A percentile compares a stretch with the other conserved stretches of the same genome.
phyloP scores from a whole-genome alignment of 2,329 filamentous ascomycete genomes.

The Madurella fahalii region DNA sequence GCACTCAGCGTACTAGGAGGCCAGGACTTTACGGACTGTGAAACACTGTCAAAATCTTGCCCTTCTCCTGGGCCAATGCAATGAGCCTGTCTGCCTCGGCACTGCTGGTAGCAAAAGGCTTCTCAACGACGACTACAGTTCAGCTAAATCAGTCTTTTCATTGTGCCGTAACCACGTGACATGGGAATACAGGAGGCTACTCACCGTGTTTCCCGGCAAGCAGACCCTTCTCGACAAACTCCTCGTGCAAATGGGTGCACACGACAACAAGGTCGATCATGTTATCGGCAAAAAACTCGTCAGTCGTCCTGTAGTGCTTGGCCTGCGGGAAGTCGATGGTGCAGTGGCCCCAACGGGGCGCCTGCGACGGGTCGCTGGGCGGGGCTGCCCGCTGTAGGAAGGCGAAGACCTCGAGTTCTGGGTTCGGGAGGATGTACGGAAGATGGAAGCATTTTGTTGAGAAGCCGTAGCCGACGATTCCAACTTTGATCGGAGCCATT shows the following conservation, averaged over 20 bases:
- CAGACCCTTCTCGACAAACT: conserved; percentile 51
- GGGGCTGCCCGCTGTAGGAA: conserved; percentile 44
- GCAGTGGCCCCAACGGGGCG: conserved; percentile 37
- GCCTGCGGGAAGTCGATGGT: conserved; percentile 44
- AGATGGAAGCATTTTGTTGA: conserved; percentile 47
- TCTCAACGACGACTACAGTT: conserved; percentile 55
- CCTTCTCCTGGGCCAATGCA: conserved; percentile 42
- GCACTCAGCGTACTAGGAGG: conserved; percentile 24
- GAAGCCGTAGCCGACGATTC: conserved; percentile 48
- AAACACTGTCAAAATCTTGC: conserved; percentile 48
- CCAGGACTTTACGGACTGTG: conserved; percentile 38
- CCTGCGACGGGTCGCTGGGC: conserved; percentile 21
- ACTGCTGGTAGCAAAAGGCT: conserved; percentile 59
- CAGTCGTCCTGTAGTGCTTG: conserved; percentile 55
- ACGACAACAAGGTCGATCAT: conserved; percentile 59
- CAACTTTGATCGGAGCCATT: conserved; percentile 39
- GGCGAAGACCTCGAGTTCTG: conserved; percentile 43
- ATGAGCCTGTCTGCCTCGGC: conserved; percentile 54
- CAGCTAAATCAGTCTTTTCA: background rate
- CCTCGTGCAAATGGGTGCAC: conserved; percentile 55
- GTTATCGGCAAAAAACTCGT: conserved; percentile 56
- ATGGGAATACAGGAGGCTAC: background rate
- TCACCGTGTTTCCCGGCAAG: conserved; percentile 55
- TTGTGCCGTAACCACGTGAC: background rate
- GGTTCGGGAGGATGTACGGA: conserved; percentile 45